Evolutionary conservation across 768 basidiomycete genomes (phyloP).

Genomic region (Phanerodontia chrysosporium): DNA sequence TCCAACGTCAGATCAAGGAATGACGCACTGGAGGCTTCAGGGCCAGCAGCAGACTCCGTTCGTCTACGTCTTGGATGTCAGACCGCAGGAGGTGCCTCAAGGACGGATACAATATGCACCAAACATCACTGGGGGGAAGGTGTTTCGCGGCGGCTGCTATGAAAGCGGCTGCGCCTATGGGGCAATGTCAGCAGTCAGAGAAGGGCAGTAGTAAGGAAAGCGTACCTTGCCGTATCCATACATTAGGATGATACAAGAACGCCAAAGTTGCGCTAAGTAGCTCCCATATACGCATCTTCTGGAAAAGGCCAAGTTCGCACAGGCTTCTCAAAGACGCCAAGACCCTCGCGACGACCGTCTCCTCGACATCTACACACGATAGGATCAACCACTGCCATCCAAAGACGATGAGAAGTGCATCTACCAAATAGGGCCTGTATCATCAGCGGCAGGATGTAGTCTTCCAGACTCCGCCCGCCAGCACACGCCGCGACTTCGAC

Average conservation of each 20-base stretch:
- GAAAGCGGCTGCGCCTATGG: conserved; percentile 77
- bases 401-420: too few relatives aligned
- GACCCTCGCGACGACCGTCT: conserved; percentile 89
- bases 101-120: conserved; percentile 96
- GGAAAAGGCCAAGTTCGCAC: conserved; percentile 85
- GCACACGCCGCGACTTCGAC: conserved; percentile 95
- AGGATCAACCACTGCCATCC: not conserved
- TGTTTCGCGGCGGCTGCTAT: conserved; percentile 82
- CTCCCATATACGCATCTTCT: conserved; percentile 97
- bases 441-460: conserved; percentile 97
- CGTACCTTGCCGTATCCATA: conserved; percentile 93
- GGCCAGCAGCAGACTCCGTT: conserved; percentile 68
- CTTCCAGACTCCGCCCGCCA: conserved; percentile 86
- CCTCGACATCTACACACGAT: conserved; percentile 74
- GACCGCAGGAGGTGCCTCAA: conserved; percentile 81
- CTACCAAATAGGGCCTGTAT: conserved; percentile 89
- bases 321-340: conserved; percentile 83
- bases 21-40: too few relatives aligned
- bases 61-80: conserved; percentile 73
- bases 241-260: conserved; percentile 92
- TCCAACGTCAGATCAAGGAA: conserved; percentile 64
- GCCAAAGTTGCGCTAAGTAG: conserved; percentile 84
- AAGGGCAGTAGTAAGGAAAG: not conserved
- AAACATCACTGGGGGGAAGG: conserved; percentile 83
- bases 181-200: not conserved